Evolutionary conservation across 495 filamentous ascomycete genomes (phyloP).

Genomic region (Neurospora sp.): DNA sequence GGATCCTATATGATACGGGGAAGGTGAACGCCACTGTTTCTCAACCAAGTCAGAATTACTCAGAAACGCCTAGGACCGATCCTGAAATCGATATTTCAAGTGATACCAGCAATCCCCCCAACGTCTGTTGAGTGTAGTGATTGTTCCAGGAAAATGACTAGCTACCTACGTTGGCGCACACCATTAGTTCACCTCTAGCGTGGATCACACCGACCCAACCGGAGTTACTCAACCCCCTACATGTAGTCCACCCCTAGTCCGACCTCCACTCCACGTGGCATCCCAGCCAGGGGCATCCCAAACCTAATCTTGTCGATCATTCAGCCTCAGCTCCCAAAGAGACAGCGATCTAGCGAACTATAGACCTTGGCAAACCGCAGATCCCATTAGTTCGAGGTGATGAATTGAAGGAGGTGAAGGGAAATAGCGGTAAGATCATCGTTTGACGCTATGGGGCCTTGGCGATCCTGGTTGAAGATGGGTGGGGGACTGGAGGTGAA

Average conservation of each 20-base stretch:
- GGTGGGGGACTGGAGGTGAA: background rate
- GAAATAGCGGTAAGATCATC: background rate
- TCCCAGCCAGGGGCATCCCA: background rate
- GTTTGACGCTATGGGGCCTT: background rate
- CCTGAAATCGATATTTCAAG: too few relatives aligned
- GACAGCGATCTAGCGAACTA: background rate
- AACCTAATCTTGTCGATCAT: background rate
- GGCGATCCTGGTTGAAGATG: background rate
- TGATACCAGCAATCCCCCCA: too few relatives aligned
- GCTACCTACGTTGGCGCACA: too few relatives aligned
- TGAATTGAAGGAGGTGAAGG: background rate
- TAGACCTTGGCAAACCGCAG: background rate
- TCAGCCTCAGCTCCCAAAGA: background rate
- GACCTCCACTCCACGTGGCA: background rate
- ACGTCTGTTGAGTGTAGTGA: too few relatives aligned
- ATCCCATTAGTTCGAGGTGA: background rate
- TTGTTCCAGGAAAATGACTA: too few relatives aligned
- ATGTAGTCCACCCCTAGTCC: background rate
- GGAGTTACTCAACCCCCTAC: background rate
- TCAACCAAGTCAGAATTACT: too few relatives aligned
- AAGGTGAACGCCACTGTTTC: too few relatives aligned
- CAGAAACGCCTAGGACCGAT: too few relatives aligned
- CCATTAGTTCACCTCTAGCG: too few relatives aligned
- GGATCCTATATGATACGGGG: too few relatives aligned
- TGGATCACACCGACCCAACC: background rate